These are phyloP conservation scores for Babesia caballi DNA, from an alignment of 169 alveolate species.

Conservation along the genomic window DNA sequence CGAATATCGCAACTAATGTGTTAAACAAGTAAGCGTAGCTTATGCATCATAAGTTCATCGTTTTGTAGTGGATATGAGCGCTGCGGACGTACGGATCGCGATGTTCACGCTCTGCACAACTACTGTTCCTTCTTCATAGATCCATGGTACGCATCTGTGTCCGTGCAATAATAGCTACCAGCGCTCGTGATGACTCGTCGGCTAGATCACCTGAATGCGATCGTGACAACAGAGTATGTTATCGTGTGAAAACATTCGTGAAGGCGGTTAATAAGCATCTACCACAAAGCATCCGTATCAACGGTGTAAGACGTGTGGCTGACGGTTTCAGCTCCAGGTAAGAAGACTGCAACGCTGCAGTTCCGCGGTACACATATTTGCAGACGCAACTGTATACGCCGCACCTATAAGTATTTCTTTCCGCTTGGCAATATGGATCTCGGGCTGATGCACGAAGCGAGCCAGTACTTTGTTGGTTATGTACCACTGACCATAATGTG, in stretches of 20 bases:
- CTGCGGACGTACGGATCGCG: conserved; percentile 26
- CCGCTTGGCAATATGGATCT: conserved; percentile 17
- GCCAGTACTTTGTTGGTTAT: conserved; percentile 12
- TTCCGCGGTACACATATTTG: no score
- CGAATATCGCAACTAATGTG: conserved; percentile 16
- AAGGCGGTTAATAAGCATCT: conserved; percentile 20
- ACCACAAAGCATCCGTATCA: conserved; percentile 13
- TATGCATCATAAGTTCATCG: not conserved
- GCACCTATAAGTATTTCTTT: conserved; percentile 19
- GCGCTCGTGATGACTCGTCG: no score
- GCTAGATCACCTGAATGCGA: no score
- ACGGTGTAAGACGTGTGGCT: not conserved
- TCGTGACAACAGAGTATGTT: not conserved
- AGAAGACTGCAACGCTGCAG: not conserved
- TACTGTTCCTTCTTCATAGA: conserved; percentile 31
- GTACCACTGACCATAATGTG: not conserved
- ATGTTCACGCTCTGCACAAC: conserved; percentile 43
- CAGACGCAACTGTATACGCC: conserved; percentile 8
- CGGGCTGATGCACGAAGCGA: conserved; percentile 5
- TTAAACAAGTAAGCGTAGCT: not conserved
- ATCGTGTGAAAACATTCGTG: conserved; percentile 21
- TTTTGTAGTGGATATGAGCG: conserved; percentile 32
- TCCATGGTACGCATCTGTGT: conserved; percentile 31
- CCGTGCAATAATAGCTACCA: no score
- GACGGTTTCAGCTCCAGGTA: conserved; percentile 29